Conservation (phyloP, 1,284 basidiomycete genomes). For the Ustilago xerochloae region DNA sequence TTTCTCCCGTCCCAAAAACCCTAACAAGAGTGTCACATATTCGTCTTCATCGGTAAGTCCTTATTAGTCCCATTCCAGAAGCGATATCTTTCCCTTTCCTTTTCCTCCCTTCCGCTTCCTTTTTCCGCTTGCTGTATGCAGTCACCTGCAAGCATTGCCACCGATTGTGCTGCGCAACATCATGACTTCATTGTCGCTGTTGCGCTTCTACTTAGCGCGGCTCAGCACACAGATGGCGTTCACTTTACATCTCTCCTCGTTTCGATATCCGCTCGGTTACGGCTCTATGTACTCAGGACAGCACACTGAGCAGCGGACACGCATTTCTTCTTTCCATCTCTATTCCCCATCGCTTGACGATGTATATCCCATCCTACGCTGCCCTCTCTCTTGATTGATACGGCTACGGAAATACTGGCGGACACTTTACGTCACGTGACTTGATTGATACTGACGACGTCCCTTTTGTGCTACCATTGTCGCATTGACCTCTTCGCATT, state of each 20-base stretch:
- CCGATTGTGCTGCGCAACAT: conserved; percentile 4
- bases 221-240: no score
- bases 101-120: neutral
- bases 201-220: no score
- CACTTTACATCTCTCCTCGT: no score
- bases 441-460: conserved; percentile 8
- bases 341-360: neutral
- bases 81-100: neutral
- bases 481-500: neutral
- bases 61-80: neutral
- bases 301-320: conserved; percentile 43
- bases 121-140: neutral
- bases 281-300: conserved; percentile 7
- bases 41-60: conserved; percentile 46
- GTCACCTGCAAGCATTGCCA: neutral
- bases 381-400: neutral
- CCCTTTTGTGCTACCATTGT: neutral
- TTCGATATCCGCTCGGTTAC: no score
- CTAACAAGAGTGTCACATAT: conserved; percentile 44
- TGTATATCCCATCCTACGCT: neutral
- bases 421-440: conserved; percentile 26
- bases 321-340: neutral
- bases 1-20: conserved; percentile 58
- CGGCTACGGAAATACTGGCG: conserved; percentile 6
- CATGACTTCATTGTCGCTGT: no score